These are phyloP conservation scores for Chrysopogon serrulatus DNA, from an alignment of 176 grass and related monocot species.

Conservation along the genomic window DNA sequence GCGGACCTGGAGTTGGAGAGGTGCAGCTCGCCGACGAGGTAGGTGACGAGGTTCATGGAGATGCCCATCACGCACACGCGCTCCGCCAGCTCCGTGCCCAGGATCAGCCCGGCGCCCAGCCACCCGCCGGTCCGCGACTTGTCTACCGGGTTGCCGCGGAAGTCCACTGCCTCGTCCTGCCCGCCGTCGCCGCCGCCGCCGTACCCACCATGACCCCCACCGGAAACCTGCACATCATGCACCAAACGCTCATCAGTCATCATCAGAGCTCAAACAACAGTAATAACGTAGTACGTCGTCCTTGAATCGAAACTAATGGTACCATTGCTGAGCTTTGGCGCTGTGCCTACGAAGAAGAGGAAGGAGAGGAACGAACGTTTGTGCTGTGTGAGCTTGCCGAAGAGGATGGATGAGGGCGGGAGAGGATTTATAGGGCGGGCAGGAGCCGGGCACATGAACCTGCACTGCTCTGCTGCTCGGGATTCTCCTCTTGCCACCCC, in stretches of 20 bases:
- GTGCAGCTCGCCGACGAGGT: constrained; percentile 51
- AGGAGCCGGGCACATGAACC: not conserved
- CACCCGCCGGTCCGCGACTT: constrained; percentile 73
- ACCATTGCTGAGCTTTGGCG: not conserved
- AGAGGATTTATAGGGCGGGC: constrained; percentile 16
- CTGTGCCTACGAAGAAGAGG: not conserved
- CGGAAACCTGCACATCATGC: constrained; percentile 61
- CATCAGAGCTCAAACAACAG: not conserved
- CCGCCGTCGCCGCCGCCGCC: constrained; percentile 1
- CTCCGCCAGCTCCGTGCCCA: constrained; percentile 80
- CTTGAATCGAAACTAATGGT: not conserved
- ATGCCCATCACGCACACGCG: constrained; percentile 82
- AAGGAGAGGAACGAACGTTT: constrained; percentile 8
- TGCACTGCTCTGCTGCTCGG: not conserved
- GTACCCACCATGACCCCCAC: constrained; percentile 30
- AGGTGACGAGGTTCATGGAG: constrained; percentile 71
- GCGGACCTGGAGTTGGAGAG: constrained; percentile 60
- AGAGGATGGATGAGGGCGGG: not conserved
- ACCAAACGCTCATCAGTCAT: not conserved
- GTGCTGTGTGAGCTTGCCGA: constrained; percentile 1
- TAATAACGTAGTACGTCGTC: too few species aligned
- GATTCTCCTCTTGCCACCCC: not conserved
- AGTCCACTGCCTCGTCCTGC: constrained; percentile 35
- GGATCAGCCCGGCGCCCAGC: constrained; percentile 78
- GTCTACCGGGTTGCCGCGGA: constrained; percentile 62